Percentiles rank a stretch among this genome's conserved stretches.
Evolutionary conservation across 805 yeast species (phyloP).

Genomic region (Starmerella floricola): DNA sequence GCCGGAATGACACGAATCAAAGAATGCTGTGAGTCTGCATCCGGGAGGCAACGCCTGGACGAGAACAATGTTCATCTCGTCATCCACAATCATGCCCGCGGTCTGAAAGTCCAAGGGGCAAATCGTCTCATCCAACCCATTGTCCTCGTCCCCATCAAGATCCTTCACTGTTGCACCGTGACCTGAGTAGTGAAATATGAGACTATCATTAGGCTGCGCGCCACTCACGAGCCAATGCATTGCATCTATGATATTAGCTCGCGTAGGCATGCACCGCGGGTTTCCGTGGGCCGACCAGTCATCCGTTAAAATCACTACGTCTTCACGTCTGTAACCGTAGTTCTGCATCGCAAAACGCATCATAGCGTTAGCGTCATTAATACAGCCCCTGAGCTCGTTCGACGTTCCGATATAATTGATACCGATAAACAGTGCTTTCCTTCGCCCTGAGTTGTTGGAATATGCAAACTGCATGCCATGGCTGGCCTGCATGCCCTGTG

Average conservation of each 20-base stretch:
- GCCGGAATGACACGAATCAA: conserved; percentile 82
- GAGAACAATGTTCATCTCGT: conserved; percentile 57
- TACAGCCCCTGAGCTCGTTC: conserved; percentile 60
- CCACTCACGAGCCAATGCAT: conserved; percentile 70
- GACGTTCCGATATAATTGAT: conserved; percentile 60
- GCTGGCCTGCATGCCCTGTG: conserved; percentile 28
- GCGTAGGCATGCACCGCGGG: conserved; percentile 43
- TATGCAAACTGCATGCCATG: conserved; percentile 38
- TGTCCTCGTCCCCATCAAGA: conserved; percentile 60
- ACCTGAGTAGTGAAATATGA: conserved; percentile 76
- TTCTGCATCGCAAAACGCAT: conserved; percentile 33
- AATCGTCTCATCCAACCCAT: conserved; percentile 59
- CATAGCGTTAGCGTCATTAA: conserved; percentile 52
- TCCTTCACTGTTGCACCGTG: conserved; percentile 73
- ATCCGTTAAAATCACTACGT: conserved; percentile 34
- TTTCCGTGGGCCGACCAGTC: conserved; percentile 27
- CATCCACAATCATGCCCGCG: conserved; percentile 61
- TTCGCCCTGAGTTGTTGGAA: conserved; percentile 57
- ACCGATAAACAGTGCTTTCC: conserved; percentile 67
- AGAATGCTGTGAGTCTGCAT: conserved; percentile 63
- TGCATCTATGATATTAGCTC: conserved; percentile 59
- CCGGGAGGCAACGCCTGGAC: conserved; percentile 62
- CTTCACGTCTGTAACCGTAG: conserved; percentile 30
- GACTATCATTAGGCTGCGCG: conserved; percentile 64
- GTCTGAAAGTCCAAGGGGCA: conserved; percentile 62